Base-by-base conservation (phyloP, 2,329 filamentous ascomycete species). In the Pseudogymnoascus sp. region DNA sequence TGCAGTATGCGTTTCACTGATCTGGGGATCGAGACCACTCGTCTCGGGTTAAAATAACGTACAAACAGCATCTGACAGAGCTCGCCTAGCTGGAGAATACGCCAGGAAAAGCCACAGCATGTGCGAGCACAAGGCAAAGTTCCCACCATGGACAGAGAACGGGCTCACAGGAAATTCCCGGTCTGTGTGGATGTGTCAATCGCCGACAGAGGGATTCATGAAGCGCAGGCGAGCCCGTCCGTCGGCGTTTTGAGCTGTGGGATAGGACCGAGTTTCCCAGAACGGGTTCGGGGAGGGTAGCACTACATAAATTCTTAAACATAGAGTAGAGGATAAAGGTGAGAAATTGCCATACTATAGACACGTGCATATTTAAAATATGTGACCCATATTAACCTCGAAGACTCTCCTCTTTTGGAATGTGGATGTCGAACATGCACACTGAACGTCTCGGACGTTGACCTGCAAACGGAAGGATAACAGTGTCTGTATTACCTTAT, bases 241-340 rank as follows among this genome's bases (percentile, higher is more conserved):
- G 50, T 56, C 50, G 50, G 50, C 29, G 29, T 6, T 33, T 56
- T 33, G n/a, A 33, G 47, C n/a, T 19, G 26, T 56, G 47, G 47
- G 50, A 56, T 56, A 56, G 50, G 50, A 56, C 50, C 50, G 50
- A 56, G 16, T 33, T 56, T 56, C 10, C 29, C 50, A 29, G 26
- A 56, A 56, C 50, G 50, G 50, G 50, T 33, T 56, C 29, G 50
- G 50, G 50, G 29, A 13, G 42, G 47, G 50, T 56, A 7, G 10
- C 50, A 33, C 50, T 10, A 56, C n/a, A 14, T 8, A 13, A 56
- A 21, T 56, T 19, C 29, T 33, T 10, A 2, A 13, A 33, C 29
- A 6, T 56, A 7, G n/a, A 31, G 26, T 6, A 8, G 26, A 7
- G 26, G 26, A 29, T 2, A 19, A 29, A 56, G 29, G 26, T 56